Conservation (phyloP, 2,329 filamentous ascomycete genomes). For the Diaporthe citriasiana region DNA sequence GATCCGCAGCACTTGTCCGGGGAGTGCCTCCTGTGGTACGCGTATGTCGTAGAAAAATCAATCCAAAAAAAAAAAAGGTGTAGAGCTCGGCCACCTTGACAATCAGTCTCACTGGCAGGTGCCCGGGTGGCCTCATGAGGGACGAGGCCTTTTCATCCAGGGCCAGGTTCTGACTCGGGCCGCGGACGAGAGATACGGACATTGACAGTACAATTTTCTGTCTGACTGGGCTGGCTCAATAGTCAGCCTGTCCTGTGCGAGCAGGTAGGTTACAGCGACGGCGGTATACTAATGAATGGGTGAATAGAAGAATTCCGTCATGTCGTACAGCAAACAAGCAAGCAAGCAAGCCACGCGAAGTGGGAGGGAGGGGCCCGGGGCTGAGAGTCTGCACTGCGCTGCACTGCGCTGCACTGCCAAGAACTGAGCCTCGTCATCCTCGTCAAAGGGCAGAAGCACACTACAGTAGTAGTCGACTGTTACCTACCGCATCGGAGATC, state of each 20-base stretch:
- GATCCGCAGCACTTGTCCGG: neutral
- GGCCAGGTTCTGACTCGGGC: conserved; percentile 23
- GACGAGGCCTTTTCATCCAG: conserved; percentile 17
- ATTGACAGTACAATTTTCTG: neutral
- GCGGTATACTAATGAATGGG: conserved; percentile 1
- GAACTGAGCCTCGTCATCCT: conserved; percentile 42
- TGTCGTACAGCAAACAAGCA: conserved; percentile 4
- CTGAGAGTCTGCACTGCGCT: conserved; percentile 15
- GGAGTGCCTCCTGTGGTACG: conserved; percentile 2
- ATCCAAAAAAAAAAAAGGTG: too few species aligned
- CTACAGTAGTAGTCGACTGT: neutral
- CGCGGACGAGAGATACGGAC: conserved; percentile 1
- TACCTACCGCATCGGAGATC: conserved; percentile 5
- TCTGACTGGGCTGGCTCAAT: conserved; percentile 13
- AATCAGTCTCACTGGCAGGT: neutral
- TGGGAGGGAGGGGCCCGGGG: neutral
- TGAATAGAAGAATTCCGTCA: conserved; percentile 25
- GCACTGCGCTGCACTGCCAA: conserved; percentile 37
- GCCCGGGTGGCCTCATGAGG: neutral
- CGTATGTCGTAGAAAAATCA: too few species aligned
- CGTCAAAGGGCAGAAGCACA: conserved; percentile 6
- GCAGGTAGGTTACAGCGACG: neutral
- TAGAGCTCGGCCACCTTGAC: neutral
- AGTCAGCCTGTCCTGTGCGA: conserved; percentile 14
- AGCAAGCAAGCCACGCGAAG: conserved; percentile 11